Evolutionary conservation across 805 yeast species (phyloP), one percentile per base, ranked within the genome.

Genomic region (Saturnispora besseyi): DNA sequence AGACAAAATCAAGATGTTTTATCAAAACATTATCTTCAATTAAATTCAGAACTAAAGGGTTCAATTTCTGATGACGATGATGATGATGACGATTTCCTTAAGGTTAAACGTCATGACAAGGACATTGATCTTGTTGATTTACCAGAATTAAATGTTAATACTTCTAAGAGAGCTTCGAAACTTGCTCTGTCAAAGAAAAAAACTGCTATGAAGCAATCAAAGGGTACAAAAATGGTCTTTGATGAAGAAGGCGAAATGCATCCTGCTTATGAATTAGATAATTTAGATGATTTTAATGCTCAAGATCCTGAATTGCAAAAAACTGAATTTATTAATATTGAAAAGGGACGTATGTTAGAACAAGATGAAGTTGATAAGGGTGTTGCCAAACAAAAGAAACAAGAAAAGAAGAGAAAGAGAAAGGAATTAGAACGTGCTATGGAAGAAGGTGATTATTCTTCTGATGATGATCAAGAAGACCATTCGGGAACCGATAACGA

Each of bases 231-330:
- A 63, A 65, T 91, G 57, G 74, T 78, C 49, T 93, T 91, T 62
- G 99, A 93, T 62, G 99, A 93, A 54, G 97, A 91, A 3, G 99
- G 99, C 28, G 75, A 73, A 5, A 84, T 98, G 0, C 98, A 91
- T 66, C 86, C 95, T 9, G 72, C 91, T 5, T 93, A 93, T 62
- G 98, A 91, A 67, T 73, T 93, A 53, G 89, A 87, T 62, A 87
- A 84, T 57, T 97, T 88, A 66, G 93, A 82, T 38, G 95, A 86
- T 52, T 93, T 93, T 76, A 76, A 66, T 54, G 79, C 77, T 54
- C 73, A 71, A 33, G 81, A 81, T 30, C 85, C 79, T 58, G 89
- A 90, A 2, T 71, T 70, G 47, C 67, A 63, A 9, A 84, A 86
- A 67, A 67, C 72, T 38, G 75, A 78, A 53, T 93, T 80, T 59